A percentile compares a stretch with the other conserved stretches of the same genome.
phyloP scores from a whole-genome alignment of 2,329 filamentous ascomycete species.

The Aureobasidium musti region DNA sequence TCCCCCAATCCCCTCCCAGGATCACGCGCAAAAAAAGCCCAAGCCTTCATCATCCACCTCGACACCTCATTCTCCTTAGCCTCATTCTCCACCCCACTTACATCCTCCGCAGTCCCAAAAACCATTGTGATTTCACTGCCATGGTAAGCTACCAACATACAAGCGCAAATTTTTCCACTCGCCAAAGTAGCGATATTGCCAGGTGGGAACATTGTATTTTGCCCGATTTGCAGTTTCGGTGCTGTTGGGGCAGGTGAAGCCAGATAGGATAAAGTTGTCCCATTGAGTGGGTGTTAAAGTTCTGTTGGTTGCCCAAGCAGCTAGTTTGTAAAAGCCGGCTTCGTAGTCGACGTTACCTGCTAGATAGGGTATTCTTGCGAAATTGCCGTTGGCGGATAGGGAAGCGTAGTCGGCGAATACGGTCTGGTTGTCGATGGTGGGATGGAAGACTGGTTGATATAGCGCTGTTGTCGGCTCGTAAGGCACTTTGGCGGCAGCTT shows the following conservation, averaged over 20 bases:
- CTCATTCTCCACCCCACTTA: conserved; percentile 35
- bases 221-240: conserved; percentile 45
- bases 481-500: conserved; percentile 32
- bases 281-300: conserved; percentile 45
- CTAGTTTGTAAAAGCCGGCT: conserved; percentile 52
- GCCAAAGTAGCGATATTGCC: conserved; percentile 53
- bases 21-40: conserved; percentile 42
- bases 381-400: conserved; percentile 36
- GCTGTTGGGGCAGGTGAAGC: conserved; percentile 46
- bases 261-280: conserved; percentile 32
- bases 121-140: conserved; percentile 41
- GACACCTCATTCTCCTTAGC: conserved; percentile 31
- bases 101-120: conserved; percentile 39
- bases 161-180: conserved; percentile 55
- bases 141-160: conserved; percentile 53
- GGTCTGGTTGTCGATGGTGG: conserved; percentile 35
- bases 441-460: conserved; percentile 40
- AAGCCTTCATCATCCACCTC: conserved; percentile 38
- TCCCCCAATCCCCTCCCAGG: conserved; percentile 37
- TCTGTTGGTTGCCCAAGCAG: conserved; percentile 44
- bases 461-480: conserved; percentile 32
- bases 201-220: conserved; percentile 44
- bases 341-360: conserved; percentile 52
- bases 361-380: conserved; percentile 48
- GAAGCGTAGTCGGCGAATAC: conserved; percentile 38